A percentile compares a stretch with the other conserved stretches of the same genome.
Evolutionary conservation across 2,329 filamentous ascomycete species (phyloP).

Genomic region (Immersiporthe knoxdaviesiana): DNA sequence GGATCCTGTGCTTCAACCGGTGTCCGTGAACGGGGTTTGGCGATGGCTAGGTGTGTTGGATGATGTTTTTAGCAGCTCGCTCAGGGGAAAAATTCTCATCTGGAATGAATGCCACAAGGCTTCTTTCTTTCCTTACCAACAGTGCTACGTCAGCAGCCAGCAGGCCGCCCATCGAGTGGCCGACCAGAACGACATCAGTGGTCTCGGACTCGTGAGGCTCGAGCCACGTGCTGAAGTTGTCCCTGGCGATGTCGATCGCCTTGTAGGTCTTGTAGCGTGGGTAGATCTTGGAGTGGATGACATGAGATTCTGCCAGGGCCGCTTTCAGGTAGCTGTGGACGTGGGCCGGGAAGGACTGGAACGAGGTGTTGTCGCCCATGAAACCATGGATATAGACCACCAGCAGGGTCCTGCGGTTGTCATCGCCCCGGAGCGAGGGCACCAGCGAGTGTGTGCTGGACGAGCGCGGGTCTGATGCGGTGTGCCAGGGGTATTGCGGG

Average conservation of each 20-base stretch:
- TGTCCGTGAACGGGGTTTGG: conserved; percentile 38
- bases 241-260: conserved; percentile 71
- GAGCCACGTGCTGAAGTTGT: conserved; percentile 85
- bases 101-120: conserved; percentile 8
- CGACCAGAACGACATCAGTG: conserved; percentile 81
- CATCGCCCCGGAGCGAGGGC: conserved; percentile 42
- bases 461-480: conserved; percentile 47
- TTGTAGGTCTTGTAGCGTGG: conserved; percentile 78
- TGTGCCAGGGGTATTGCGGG: conserved; percentile 29
- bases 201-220: conserved; percentile 72
- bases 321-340: conserved; percentile 75
- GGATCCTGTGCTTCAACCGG: conserved; percentile 71
- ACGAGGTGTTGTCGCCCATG: conserved; percentile 61
- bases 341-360: conserved; percentile 85
- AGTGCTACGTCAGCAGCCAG: conserved; percentile 79
- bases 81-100: no score
- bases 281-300: conserved; percentile 85
- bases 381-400: conserved; percentile 53
- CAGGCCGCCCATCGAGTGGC: conserved; percentile 89
- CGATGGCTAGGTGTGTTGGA: conserved; percentile 37
- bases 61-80: conserved; percentile 3
- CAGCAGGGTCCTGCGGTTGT: conserved; percentile 62
- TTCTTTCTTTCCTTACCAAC: conserved; percentile 54
- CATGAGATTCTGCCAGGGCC: conserved; percentile 71
- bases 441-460: conserved; percentile 53